Percentiles rank a stretch among this genome's conserved stretches.
phyloP scores from a whole-genome alignment of 257 asterid genomes.

The Solanum chiquidenum region DNA sequence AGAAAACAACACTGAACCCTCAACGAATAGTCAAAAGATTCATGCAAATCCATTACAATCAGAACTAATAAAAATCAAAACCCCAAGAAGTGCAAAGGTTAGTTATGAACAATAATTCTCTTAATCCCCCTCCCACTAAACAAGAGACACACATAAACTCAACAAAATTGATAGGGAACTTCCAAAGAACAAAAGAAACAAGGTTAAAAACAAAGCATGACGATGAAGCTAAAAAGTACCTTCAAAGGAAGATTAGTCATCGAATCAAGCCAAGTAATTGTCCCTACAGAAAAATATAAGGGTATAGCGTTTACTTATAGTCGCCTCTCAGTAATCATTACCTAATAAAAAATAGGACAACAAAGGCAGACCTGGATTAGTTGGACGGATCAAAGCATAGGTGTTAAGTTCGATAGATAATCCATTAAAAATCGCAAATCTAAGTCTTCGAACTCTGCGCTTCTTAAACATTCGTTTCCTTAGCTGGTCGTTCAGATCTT shows the following conservation, averaged over 20 bases:
- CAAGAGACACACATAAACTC: background rate
- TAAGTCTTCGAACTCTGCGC: slow-evolving; percentile 82
- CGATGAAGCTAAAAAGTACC: slow-evolving; percentile 23
- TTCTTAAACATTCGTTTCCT: slow-evolving; percentile 88
- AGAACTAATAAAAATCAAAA: background rate
- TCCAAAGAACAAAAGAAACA: background rate
- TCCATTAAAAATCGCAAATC: slow-evolving; percentile 57
- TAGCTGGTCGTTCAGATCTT: slow-evolving; percentile 76
- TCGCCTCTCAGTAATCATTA: background rate
- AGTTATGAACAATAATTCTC: background rate
- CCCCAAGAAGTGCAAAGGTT: background rate
- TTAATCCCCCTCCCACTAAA: background rate
- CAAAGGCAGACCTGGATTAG: slow-evolving; percentile 59
- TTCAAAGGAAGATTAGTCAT: slow-evolving; percentile 73
- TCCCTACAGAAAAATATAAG: slow-evolving; percentile 37
- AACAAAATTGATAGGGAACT: background rate
- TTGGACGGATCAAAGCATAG: slow-evolving; percentile 90
- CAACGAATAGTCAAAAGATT: background rate
- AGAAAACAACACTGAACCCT: background rate
- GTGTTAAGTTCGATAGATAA: slow-evolving; percentile 66
- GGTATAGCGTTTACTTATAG: background rate
- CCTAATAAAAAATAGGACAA: background rate
- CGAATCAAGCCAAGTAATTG: slow-evolving; percentile 89
- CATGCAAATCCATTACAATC: background rate
- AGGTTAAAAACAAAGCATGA: background rate